phyloP scores from a whole-genome alignment of 129 eudicot species.

The Centella asiatica region DNA sequence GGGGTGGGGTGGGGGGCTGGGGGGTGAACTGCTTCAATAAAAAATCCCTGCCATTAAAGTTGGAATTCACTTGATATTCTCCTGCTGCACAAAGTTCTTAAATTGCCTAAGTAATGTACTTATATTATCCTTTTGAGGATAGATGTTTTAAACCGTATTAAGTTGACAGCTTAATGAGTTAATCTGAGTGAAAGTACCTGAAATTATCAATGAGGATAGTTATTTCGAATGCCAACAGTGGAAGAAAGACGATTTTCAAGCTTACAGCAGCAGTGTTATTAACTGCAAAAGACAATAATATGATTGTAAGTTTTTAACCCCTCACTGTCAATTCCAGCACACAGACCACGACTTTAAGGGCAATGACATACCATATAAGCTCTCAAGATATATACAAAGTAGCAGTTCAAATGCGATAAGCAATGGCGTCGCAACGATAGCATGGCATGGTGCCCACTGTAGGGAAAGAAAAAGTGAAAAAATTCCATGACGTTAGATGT shows the following conservation, averaged over 20 bases:
- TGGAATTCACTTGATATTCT: too few species aligned
- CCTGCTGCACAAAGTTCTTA: too few species aligned
- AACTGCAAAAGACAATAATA: conserved; percentile 43
- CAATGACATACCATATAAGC: conserved; percentile 44
- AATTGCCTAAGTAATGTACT: too few species aligned
- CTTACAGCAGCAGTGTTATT: conserved; percentile 45
- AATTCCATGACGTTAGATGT: conserved; percentile 3
- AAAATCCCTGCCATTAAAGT: too few species aligned
- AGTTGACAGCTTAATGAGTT: background rate
- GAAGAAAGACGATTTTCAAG: conserved; percentile 74
- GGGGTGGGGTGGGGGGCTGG: too few species aligned
- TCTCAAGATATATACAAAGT: conserved; percentile 81
- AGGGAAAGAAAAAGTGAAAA: conserved; percentile 7
- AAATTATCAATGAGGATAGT: conserved; percentile 76
- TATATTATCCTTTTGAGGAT: too few species aligned
- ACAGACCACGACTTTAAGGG: background rate
- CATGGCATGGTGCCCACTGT: conserved; percentile 98
- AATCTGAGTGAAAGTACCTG: conserved; percentile 41
- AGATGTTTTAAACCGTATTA: too few species aligned
- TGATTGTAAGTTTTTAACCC: too few species aligned
- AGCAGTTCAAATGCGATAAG: conserved; percentile 88
- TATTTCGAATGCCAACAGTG: conserved; percentile 64
- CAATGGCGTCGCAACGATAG: conserved; percentile 86
- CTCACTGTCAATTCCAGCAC: conserved; percentile 2
- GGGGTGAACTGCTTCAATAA: too few species aligned